Evolutionary conservation across 371 early-diverging fungal species (phyloP), one percentile per base, ranked within the genome.

Genomic region (Dichotomocladium elegans): DNA sequence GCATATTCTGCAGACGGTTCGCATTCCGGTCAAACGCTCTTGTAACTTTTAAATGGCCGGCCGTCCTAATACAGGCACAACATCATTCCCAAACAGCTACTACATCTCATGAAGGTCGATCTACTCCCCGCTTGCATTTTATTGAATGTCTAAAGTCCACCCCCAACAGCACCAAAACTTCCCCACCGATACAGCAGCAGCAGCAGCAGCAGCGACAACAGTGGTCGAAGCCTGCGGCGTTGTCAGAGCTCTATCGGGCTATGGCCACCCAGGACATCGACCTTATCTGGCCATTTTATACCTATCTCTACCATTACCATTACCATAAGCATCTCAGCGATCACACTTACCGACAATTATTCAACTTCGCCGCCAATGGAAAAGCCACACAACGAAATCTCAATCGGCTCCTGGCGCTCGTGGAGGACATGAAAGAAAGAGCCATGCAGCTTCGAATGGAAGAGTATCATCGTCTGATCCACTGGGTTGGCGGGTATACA

Each of bases 281-380:
- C 24, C 57, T 41, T 15, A 67, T 77, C n/a, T 77, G 77, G 77
- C 74, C 77, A n/a, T 15, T 66, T 34, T 77, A 77, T 47, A 61
- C 50, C 27, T 54, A 51, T 10, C 41, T 77, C 2, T 70, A 69
- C 45, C 58, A 64, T 21, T 54, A 71, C 34, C 35, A 66, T 3
- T 47, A 61, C 5, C 49, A 63, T 3, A 30, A 45, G 9, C 37
- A 56, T 7, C 41, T 77, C 29, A 61, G 70, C 30, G 51, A 58
- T n/a, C 61, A 60, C 8, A 63, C 62, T 31, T 73, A 60, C 41
- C 64, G 64, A 19, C 54, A 60, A 19, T 24, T 77, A 11, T 68
- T 77, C 41, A 34, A 48, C 22, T 67, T 55, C 43, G 58, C 68
- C 1, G 50, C 53, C 15, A 64, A 64, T 15, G 58, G 61, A 6